Percentiles rank a stretch among this genome's conserved stretches.
phyloP scores from a whole-genome alignment of 208 protist species.

The Leishmania lainsoni region DNA sequence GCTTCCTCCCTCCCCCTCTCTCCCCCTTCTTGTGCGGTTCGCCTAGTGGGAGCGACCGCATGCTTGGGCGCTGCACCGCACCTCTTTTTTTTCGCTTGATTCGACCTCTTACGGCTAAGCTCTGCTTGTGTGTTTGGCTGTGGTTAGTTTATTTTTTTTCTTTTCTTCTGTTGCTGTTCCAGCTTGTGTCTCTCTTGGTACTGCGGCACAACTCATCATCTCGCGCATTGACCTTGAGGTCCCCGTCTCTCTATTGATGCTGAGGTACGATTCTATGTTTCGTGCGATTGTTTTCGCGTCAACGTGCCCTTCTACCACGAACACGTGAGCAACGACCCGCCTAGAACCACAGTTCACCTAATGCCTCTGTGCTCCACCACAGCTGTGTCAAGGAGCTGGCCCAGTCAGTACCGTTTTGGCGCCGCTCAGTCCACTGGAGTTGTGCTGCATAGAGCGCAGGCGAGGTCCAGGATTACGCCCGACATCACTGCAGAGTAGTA shows the following conservation, averaged over 20 bases:
- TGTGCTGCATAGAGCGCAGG: not conserved
- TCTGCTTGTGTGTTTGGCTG: not conserved
- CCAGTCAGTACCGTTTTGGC: not conserved
- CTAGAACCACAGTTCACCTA: not conserved
- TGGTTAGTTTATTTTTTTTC: too few species aligned
- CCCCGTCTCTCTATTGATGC: not conserved
- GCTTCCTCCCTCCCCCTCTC: not conserved
- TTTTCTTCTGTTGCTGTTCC: not conserved
- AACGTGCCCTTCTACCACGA: not conserved
- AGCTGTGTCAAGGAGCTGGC: not conserved
- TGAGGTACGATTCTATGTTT: not conserved
- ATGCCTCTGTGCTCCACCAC: not conserved
- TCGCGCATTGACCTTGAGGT: not conserved
- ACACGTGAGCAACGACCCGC: not conserved
- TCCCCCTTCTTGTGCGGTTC: not conserved
- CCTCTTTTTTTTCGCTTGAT: not conserved
- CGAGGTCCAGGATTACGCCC: not conserved
- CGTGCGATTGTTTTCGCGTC: not conserved
- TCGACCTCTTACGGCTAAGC: too few species aligned
- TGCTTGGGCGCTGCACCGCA: not conserved
- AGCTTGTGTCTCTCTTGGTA: not conserved
- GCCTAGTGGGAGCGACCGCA: not conserved
- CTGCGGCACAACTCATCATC: not conserved
- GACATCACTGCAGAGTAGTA: not conserved
- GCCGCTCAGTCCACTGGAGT: not conserved